A percentile compares a stretch with the other conserved stretches of the same genome.
Conservation (phyloP, 345 rosid species). For the Populus tremula region DNA sequence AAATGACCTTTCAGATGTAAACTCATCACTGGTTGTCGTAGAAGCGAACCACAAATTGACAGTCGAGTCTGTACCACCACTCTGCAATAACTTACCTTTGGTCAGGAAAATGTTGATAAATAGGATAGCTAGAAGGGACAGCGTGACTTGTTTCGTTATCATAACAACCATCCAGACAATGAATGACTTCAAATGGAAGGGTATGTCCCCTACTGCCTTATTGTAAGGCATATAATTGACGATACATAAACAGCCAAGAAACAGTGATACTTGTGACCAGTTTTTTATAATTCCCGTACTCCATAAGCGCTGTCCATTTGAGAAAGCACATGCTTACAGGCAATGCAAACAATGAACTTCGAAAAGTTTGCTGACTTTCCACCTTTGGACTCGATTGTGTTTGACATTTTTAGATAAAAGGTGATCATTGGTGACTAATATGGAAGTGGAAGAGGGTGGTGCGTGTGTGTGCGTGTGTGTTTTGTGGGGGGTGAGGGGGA, state of each 20-base stretch:
- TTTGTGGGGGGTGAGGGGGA: neutral
- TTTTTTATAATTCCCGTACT: neutral
- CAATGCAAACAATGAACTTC: neutral
- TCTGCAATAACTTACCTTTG: conserved; percentile 44
- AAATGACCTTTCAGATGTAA: conserved; percentile 48
- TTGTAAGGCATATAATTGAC: neutral
- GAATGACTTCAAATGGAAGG: neutral
- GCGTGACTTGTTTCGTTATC: neutral
- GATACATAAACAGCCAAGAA: neutral
- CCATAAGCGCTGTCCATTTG: neutral
- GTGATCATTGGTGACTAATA: neutral
- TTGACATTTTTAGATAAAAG: neutral
- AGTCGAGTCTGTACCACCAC: conserved; percentile 86
- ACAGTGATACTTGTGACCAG: neutral
- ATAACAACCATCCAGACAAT: neutral
- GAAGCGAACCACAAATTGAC: conserved; percentile 84
- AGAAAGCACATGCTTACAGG: neutral
- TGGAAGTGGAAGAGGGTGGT: neutral
- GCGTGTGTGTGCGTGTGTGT: neutral
- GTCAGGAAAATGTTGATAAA: neutral
- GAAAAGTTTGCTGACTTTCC: neutral
- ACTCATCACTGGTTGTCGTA: conserved; percentile 41
- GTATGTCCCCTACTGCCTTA: neutral
- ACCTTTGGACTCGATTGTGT: neutral
- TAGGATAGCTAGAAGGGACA: conserved; percentile 6